Conservation (phyloP, 2,329 filamentous ascomycete species). For the Fonsecaea nubica region DNA sequence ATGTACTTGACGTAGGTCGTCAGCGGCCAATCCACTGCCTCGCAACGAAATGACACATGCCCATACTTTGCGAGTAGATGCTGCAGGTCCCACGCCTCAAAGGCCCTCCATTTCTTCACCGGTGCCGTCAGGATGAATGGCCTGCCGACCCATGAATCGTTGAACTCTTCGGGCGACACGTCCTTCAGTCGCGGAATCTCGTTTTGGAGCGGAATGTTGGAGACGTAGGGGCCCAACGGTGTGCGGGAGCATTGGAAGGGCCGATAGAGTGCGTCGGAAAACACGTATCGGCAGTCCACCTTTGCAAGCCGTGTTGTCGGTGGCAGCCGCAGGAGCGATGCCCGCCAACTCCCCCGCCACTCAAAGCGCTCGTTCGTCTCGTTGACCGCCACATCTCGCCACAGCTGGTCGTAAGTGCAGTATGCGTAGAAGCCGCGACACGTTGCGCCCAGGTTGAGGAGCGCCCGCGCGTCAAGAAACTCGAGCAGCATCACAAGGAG, state of each 20-base stretch:
- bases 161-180: slow-evolving; percentile 75
- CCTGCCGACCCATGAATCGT: slow-evolving; percentile 73
- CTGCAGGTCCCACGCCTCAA: slow-evolving; percentile 74
- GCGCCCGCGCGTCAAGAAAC: slow-evolving; percentile 67
- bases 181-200: slow-evolving; percentile 72
- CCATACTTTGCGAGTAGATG: slow-evolving; percentile 69
- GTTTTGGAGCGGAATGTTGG: slow-evolving; percentile 75
- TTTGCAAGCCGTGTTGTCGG: slow-evolving; percentile 57
- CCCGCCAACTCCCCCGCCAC: slow-evolving; percentile 87
- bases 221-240: slow-evolving; percentile 68
- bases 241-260: slow-evolving; percentile 89
- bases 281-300: slow-evolving; percentile 78
- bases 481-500: slow-evolving; percentile 77
- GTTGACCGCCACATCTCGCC: slow-evolving; percentile 79
- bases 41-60: slow-evolving; percentile 77
- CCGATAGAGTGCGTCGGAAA: slow-evolving; percentile 86
- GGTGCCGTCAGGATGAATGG: slow-evolving; percentile 88
- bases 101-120: slow-evolving; percentile 82
- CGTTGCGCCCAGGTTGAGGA: slow-evolving; percentile 73
- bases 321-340: slow-evolving; percentile 71
- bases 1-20: slow-evolving; percentile 84
- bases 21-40: slow-evolving; percentile 91
- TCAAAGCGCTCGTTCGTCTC: slow-evolving; percentile 52
- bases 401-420: slow-evolving; percentile 81
- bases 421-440: slow-evolving; percentile 90